Base-by-base conservation (phyloP, 2,329 filamentous ascomycete species). In the Fusarium sambucinum region DNA sequence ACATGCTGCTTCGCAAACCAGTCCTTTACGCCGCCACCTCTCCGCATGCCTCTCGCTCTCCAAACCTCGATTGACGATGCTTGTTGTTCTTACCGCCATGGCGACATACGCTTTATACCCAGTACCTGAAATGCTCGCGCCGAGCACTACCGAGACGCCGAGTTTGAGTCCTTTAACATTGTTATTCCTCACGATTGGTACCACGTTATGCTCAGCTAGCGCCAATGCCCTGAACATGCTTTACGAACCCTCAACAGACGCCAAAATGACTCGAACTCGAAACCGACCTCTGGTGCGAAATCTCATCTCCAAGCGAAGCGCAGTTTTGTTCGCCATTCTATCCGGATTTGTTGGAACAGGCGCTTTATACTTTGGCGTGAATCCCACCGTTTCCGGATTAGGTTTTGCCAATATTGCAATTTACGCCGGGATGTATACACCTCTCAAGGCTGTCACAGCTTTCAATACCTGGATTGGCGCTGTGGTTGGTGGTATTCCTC, bases 141-240 rank as follows among this genome's bases (percentile, higher is more conserved):
- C 92, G 12, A 85, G 89, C 19, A 87, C 79, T 58, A 82, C 85
- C 53, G 84, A 85, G 47, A 92, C 90, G 8, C 94, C 96, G 2
- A 96, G 93, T 19, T 87, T 97, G 44, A 96, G 92, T 64, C 93
- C 96, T 3, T 84, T 98, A 55, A 99, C 96, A 11, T 90, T 98
- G 19, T 85, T 96, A 52, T 98, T 97, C 83, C 89, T 99, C 52
- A 97, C 95, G 1, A 89, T 89, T 6, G 95, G 96, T 62, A 98
- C 96, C 0, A 89, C 94, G 6, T 85, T 97, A 21, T 96, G 93
- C 78, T 92, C 89, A n/a, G 93, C 94, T 42, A 93, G 92, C 61
- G 96, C 96, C 42, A 99, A 99, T 77, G 89, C 96, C 3, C 85
- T 98, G 70, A 99, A 99, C 80, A 99, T 99, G 96, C 89, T 97